These are phyloP conservation scores for Lentinula raphanica DNA, from an alignment of 768 basidiomycete species.

Conservation along the genomic window DNA sequence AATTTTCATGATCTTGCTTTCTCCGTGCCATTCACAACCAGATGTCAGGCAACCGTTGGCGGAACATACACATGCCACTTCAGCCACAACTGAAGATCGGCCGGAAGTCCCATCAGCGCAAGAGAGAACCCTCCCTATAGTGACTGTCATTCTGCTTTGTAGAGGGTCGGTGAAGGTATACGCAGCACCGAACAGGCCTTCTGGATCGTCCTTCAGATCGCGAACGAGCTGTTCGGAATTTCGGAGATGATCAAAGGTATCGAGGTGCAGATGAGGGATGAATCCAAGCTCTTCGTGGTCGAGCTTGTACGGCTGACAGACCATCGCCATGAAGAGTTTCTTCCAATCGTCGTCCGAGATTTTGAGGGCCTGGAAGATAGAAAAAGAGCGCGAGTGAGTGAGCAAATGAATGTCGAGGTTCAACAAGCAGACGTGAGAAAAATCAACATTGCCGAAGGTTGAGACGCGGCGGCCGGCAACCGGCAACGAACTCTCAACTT, in stretches of 20 bases:
- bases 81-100: not conserved
- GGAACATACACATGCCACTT: not conserved
- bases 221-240: no score
- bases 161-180: no score
- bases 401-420: not conserved
- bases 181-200: no score
- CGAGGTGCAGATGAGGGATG: no score
- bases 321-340: no score
- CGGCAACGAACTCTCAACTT: no score
- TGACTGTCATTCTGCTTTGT: not conserved
- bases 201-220: no score
- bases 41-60: no score
- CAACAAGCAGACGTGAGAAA: not conserved
- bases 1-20: not conserved
- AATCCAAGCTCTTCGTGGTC: no score
- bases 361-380: not conserved
- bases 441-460: not conserved
- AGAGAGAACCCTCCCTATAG: not conserved
- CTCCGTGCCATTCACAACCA: not conserved
- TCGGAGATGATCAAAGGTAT: no score
- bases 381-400: not conserved
- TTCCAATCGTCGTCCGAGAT: not conserved
- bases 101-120: not conserved
- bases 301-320: no score
- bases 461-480: no score